Evolutionary conservation across 257 asterid species (phyloP), one percentile per base, ranked within the genome.

Genomic region (Vinca minor): DNA sequence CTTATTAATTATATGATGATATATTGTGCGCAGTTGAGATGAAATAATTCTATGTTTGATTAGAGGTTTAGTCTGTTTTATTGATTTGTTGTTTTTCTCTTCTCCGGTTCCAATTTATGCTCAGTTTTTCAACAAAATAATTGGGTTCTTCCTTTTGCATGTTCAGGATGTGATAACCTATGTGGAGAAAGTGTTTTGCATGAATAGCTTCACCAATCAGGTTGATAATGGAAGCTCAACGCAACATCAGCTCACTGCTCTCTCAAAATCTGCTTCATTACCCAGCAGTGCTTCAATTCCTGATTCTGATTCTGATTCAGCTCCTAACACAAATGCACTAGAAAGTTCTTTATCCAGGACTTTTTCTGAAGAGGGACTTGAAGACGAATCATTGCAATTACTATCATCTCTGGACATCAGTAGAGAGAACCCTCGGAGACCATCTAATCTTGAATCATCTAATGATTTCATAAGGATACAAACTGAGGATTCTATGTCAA

Each of bases 161-260:
- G 59, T 76, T 69, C 88, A 89, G 98, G 96, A 87, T 72, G 96
- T 92, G 79, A 84, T 89, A 67, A 81, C 71, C 82, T 92, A 86
- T 71, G 70, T 87, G 83, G 98, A 92, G 83, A 92, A 84, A 84
- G 88, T 75, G 23, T 88, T 88, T 77, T 72, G 82, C 73, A 76
- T 73, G 77, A 83, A 72, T 73, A 81, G 75, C 78, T 71, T 66
- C 69, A 66, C 72, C 62, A 83, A 64, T 76, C 98, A 86, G 81
- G 78, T 71, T 72, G 95, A 84, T 48, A 81, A 70, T 65, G 91
- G 88, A 74, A 70, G 74, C 75, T 74, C 84, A 1, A 50, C 75
- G 41, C 89, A 63, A 50, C 87, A 77, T 67, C 87, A 76, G 69
- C 70, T 84, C 72, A 59, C 59, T 1, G 52, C 59, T 18, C 71